A percentile compares a stretch with the other conserved stretches of the same genome.
phyloP scores from a whole-genome alignment of 805 yeast species.

The Saccharomycopsis malanga region DNA sequence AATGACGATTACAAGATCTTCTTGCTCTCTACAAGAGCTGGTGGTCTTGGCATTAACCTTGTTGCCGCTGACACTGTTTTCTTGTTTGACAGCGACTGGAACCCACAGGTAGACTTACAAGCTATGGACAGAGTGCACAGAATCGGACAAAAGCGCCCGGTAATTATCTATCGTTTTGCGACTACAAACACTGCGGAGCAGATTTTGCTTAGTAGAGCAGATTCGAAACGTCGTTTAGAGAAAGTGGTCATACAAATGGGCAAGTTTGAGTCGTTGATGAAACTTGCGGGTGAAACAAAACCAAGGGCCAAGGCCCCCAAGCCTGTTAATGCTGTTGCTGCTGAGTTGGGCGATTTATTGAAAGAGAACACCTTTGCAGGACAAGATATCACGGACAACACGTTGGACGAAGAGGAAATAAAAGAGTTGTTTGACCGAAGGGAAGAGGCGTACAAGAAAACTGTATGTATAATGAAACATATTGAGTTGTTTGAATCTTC shows the following conservation, averaged over 20 bases:
- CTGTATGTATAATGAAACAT: conserved; percentile 29
- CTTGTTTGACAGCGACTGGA: conserved; percentile 91
- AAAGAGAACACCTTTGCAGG: conserved; percentile 33
- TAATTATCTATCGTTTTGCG: conserved; percentile 71
- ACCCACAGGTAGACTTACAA: conserved; percentile 93
- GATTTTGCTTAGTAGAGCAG: conserved; percentile 68
- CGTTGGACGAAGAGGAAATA: conserved; percentile 37
- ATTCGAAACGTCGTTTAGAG: conserved; percentile 72
- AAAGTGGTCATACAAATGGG: conserved; percentile 68
- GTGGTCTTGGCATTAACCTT: conserved; percentile 87
- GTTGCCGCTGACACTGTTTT: conserved; percentile 86
- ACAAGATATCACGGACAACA: conserved; percentile 23
- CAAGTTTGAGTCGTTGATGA: conserved; percentile 39
- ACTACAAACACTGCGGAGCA: conserved; percentile 79
- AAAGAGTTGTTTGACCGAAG: conserved; percentile 45
- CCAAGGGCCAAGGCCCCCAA: conserved; percentile 24
- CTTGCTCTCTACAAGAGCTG: conserved; percentile 84
- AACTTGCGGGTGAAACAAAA: conserved; percentile 28
- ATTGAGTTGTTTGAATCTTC: conserved; percentile 31
- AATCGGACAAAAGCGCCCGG: conserved; percentile 85
- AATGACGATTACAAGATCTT: conserved; percentile 42
- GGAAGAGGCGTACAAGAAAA: conserved; percentile 33
- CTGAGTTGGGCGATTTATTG: conserved; percentile 36
- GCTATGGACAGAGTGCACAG: conserved; percentile 95
- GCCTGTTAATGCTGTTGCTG: conserved; percentile 30